Conservation (phyloP, 805 yeast genomes). For the Wickerhamomyces bovis region DNA sequence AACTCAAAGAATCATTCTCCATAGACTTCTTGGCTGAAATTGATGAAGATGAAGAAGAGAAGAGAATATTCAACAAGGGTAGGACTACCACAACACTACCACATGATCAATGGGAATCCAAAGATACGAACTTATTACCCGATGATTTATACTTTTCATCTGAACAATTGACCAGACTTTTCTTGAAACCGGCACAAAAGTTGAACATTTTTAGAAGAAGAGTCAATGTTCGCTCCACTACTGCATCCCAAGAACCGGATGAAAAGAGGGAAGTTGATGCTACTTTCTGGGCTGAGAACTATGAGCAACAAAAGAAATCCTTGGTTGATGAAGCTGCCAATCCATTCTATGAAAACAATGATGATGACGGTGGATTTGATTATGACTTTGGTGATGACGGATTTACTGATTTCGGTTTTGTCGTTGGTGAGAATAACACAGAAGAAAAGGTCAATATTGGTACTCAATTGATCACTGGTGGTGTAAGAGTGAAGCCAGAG, state of each 20-base stretch:
- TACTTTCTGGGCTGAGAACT: slow-evolving; percentile 66
- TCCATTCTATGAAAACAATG: slow-evolving; percentile 12
- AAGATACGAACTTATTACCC: slow-evolving; percentile 51
- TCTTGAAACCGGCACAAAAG: slow-evolving; percentile 55
- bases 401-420: slow-evolving; percentile 20
- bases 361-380: slow-evolving; percentile 21
- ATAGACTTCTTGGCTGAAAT: slow-evolving; percentile 38
- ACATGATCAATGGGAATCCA: slow-evolving; percentile 33
- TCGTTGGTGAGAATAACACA: slow-evolving; percentile 5
- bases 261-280: slow-evolving; percentile 49
- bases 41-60: slow-evolving; percentile 32
- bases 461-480: slow-evolving; percentile 24
- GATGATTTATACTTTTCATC: slow-evolving; percentile 71
- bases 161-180: slow-evolving; percentile 56
- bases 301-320: slow-evolving; percentile 35
- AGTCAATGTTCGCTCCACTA: slow-evolving; percentile 1
- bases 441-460: slow-evolving; percentile 18
- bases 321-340: slow-evolving; percentile 28
- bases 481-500: slow-evolving; percentile 30
- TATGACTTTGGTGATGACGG: slow-evolving; percentile 3
- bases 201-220: slow-evolving; percentile 29
- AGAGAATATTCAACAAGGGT: slow-evolving; percentile 34
- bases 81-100: slow-evolving; percentile 33
- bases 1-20: slow-evolving; percentile 29
- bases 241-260: slow-evolving; percentile 5